Evolutionary conservation across 2,329 filamentous ascomycete genomes (phyloP).

Genomic region (Leptographium flavum): DNA sequence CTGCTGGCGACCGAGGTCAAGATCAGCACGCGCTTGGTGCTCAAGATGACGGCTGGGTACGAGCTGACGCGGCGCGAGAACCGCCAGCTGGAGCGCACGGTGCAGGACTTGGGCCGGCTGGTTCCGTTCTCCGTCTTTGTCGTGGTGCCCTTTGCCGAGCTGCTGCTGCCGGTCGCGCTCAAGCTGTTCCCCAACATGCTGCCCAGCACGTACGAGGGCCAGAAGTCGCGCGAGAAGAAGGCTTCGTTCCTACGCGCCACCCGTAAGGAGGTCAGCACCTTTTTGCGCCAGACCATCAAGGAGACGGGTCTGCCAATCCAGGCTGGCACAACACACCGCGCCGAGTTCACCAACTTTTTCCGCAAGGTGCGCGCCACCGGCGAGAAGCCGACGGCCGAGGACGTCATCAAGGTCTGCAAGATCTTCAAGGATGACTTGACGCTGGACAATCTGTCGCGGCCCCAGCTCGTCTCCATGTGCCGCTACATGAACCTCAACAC

Average conservation of each 20-base stretch:
- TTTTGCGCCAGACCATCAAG: constrained; percentile 74
- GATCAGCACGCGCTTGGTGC: constrained; percentile 78
- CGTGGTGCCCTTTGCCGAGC: constrained; percentile 89
- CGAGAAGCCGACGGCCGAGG: constrained; percentile 72
- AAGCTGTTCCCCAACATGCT: constrained; percentile 95
- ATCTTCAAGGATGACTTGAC: constrained; percentile 97
- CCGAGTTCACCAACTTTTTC: constrained; percentile 96
- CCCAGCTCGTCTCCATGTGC: constrained; percentile 94
- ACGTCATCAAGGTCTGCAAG: constrained; percentile 98
- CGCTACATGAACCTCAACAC: constrained; percentile 96
- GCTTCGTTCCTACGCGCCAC: constrained; percentile 67
- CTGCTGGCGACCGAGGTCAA: constrained; percentile 80
- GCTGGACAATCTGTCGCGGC: constrained; percentile 88
- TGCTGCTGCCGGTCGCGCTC: constrained; percentile 79
- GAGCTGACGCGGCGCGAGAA: constrained; percentile 89
- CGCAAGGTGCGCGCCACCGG: constrained; percentile 86
- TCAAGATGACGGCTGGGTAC: constrained; percentile 98
- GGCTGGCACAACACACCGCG: constrained; percentile 68
- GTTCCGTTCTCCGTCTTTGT: constrained; percentile 96
- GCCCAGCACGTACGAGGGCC: constrained; percentile 90
- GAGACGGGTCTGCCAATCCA: constrained; percentile 90
- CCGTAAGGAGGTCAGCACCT: constrained; percentile 83
- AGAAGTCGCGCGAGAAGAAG: constrained; percentile 83
- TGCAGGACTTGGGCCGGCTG: constrained; percentile 81
- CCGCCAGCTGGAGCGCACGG: constrained; percentile 81